Evolutionary conservation across 1,139 yeast species (phyloP), one percentile per base, ranked within the genome.

Genomic region (Yamadazyma epiphylla): DNA sequence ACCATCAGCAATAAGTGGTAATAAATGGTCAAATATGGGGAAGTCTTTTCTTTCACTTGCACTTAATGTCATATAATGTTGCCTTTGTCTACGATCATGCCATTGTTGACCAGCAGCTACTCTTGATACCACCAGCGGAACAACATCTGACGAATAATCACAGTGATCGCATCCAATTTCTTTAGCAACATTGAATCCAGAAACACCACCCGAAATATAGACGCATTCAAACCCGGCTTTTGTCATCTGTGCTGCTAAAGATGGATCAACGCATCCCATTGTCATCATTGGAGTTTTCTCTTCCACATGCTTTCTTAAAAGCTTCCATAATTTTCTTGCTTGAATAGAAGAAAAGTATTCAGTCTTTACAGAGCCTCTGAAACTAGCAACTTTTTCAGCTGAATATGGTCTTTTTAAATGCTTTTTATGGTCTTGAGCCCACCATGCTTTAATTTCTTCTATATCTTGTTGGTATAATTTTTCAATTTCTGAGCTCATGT

Each of bases 1-100:
- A 7, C 73, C 84, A 46, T 77, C 84, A 4, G 84, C 84, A 42
- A 77, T 69, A 33, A 77, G 75, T 9, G 84, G 84, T 32, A 77
- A 60, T 43, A 78, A 47, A 46, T 74, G 77, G 43, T 77, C 81
- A 26, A 63, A 53, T 26, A 37, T 60, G 40, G 30, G 60, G 56
- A 22, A 47, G 36, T 29, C 51, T 54, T 32, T 26, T 33, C 48
- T 17, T 22, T 45, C 58, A 25, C 43, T 55, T 27, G 46, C 53
- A 10, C 56, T 33, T 45, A 57, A 53, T 13, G 52, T 42, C 43
- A 53, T 53, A 59, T 62, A 66, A 42, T 57, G 72, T 45, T 63
- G 64, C 53, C 67, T 69, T 11, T 76, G 59, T 46, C 73, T 71
- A 31, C 66, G 61, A 48, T 77, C 84, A 43, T 75, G 80, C 45